Percentiles rank a stretch among this genome's conserved stretches.
Conservation (phyloP, 192 early-diverging fungal species). For the Coemansia furcata region DNA sequence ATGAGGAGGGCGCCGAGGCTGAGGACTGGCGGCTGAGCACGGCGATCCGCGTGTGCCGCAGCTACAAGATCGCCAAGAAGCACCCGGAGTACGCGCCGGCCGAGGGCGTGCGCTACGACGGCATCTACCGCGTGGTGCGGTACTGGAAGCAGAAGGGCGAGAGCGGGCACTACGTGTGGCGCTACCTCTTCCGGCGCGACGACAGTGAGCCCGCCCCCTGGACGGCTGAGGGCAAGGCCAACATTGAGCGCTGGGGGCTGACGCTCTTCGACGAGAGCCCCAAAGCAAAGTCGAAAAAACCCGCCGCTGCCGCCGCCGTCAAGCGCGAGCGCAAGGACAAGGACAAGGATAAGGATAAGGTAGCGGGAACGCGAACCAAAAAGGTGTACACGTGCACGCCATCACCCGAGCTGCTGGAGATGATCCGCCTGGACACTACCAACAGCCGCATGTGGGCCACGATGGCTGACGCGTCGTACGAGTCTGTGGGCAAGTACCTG, state of each 20-base stretch:
- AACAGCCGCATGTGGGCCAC: conserved; percentile 42
- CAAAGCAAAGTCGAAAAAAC: background rate
- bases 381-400: conserved; percentile 14
- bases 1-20: conserved; percentile 50
- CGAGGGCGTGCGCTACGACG: conserved; percentile 64
- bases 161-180: conserved; percentile 58
- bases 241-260: conserved; percentile 50
- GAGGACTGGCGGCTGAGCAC: conserved; percentile 55
- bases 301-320: background rate
- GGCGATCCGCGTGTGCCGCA: conserved; percentile 61
- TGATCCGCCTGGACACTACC: conserved; percentile 38
- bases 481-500: conserved; percentile 24
- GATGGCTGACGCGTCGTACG: conserved; percentile 8
- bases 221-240: conserved; percentile 55
- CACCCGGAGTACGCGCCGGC: conserved; percentile 54
- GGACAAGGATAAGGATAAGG: background rate
- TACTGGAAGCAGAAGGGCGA: conserved; percentile 60
- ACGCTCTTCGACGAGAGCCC: conserved; percentile 27
- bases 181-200: conserved; percentile 62
- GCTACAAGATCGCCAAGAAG: conserved; percentile 49
- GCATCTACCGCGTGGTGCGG: conserved; percentile 63
- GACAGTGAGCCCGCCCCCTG: conserved; percentile 65
- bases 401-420: conserved; percentile 13
- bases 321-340: background rate
- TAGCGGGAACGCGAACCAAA: background rate